A percentile compares a stretch with the other conserved stretches of the same genome.
Evolutionary conservation across 352 stramenopile genomes (phyloP).

Genomic region (Pythium dissimile): DNA sequence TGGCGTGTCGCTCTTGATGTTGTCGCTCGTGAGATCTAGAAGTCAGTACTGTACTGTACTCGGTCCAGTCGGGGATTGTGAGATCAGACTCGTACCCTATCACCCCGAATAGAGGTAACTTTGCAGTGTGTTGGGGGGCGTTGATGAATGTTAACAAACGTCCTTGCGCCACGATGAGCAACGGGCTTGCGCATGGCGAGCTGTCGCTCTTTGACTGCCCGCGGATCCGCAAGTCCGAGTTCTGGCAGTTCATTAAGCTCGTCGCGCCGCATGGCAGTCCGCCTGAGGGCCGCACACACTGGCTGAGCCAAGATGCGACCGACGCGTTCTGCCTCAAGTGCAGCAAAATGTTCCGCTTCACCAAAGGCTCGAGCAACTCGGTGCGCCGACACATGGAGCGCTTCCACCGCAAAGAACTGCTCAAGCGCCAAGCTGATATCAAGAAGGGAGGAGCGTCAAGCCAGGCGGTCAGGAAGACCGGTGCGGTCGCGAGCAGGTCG

Average conservation of each 20-base stretch:
- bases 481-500: background rate
- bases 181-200: slow-evolving; percentile 41
- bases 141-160: slow-evolving; percentile 19
- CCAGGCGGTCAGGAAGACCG: background rate
- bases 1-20: no score
- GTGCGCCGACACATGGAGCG: slow-evolving; percentile 57
- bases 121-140: slow-evolving; percentile 21
- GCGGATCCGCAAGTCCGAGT: slow-evolving; percentile 46
- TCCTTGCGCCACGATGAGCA: slow-evolving; percentile 36
- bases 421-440: slow-evolving; percentile 24
- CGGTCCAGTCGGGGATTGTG: no score
- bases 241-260: slow-evolving; percentile 68
- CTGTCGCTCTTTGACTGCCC: slow-evolving; percentile 55
- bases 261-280: slow-evolving; percentile 32
- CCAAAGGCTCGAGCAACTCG: slow-evolving; percentile 56
- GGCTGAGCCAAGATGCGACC: slow-evolving; percentile 49
- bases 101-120: no score
- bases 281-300: slow-evolving; percentile 39
- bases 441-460: slow-evolving; percentile 11
- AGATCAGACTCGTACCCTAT: slow-evolving; percentile 3
- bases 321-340: slow-evolving; percentile 50
- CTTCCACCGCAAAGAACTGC: slow-evolving; percentile 45
- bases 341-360: slow-evolving; percentile 46
- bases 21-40: no score
- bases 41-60: no score